phyloP scores from a whole-genome alignment of 495 filamentous ascomycete genomes.

The Collariella sp. region DNA sequence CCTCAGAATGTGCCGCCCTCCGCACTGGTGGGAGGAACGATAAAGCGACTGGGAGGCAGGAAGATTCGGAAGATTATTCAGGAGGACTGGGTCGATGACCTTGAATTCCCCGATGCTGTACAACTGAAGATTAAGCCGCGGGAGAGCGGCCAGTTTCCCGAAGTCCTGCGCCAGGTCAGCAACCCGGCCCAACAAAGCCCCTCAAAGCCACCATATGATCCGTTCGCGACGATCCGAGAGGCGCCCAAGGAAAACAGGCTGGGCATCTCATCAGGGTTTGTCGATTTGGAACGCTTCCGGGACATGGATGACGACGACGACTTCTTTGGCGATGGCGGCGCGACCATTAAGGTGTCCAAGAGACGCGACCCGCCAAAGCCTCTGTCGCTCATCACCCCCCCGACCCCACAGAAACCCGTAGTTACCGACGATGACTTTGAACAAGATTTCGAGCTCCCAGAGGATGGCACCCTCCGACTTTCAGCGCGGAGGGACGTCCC shows the following conservation, averaged over 20 bases:
- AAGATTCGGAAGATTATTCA: constrained; percentile 66
- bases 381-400: constrained; percentile 48
- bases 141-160: constrained; percentile 55
- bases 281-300: constrained; percentile 51
- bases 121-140: constrained; percentile 56
- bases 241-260: constrained; percentile 23
- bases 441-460: constrained; percentile 65
- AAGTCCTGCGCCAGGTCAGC: constrained; percentile 56
- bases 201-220: constrained; percentile 25
- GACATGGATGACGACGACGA: constrained; percentile 51
- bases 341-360: constrained; percentile 62
- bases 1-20: constrained; percentile 84
- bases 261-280: constrained; percentile 25
- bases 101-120: constrained; percentile 64
- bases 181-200: constrained; percentile 37
- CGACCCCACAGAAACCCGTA: constrained; percentile 38
- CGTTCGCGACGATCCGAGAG: constrained; percentile 14
- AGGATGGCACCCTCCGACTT: constrained; percentile 50
- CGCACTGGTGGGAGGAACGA: constrained; percentile 88
- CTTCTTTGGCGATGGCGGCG: constrained; percentile 51
- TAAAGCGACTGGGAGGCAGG: constrained; percentile 79
- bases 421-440: constrained; percentile 60
- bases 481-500: constrained; percentile 50
- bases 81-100: constrained; percentile 89
- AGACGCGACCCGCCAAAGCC: constrained; percentile 45